A percentile compares a stretch with the other conserved stretches of the same genome.
Evolutionary conservation across 805 yeast species (phyloP).

Genomic region (Scheffersomyces amazonensis): DNA sequence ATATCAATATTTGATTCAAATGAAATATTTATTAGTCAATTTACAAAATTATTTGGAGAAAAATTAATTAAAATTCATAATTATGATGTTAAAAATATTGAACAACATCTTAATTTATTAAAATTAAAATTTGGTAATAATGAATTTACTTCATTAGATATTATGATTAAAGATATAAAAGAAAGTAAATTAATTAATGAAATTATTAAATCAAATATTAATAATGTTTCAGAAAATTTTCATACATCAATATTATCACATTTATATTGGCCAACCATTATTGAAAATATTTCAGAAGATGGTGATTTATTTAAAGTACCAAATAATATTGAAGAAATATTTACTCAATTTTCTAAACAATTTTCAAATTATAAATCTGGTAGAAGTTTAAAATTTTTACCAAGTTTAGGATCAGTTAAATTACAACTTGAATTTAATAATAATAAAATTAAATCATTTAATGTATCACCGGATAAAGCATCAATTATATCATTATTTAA

Average conservation of each 20-base stretch:
- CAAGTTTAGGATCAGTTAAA: conserved; percentile 59
- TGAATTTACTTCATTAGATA: conserved; percentile 68
- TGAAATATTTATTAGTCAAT: conserved; percentile 62
- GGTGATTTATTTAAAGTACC: conserved; percentile 51
- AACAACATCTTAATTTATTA: conserved; percentile 47
- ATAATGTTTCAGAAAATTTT: conserved; percentile 17
- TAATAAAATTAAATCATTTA: conserved; percentile 33
- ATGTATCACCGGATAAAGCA: conserved; percentile 71
- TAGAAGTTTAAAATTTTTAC: conserved; percentile 54
- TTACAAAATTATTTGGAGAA: conserved; percentile 58
- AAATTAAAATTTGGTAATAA: conserved; percentile 64
- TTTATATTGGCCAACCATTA: conserved; percentile 74
- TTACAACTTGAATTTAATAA: conserved; percentile 49
- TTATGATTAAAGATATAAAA: conserved; percentile 75
- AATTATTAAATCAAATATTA: conserved; percentile 21
- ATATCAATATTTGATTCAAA: conserved; percentile 71
- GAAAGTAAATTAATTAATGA: conserved; percentile 51
- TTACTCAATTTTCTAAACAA: conserved; percentile 41
- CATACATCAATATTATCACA: conserved; percentile 69
- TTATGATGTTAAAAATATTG: conserved; percentile 39
- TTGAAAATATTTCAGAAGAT: conserved; percentile 18
- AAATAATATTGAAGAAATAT: conserved; percentile 30
- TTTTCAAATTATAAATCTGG: conserved; percentile 52
- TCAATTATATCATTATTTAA: conserved; percentile 53
- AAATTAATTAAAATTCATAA: conserved; percentile 45